A percentile compares a stretch with the other conserved stretches of the same genome.
Evolutionary conservation across 2,329 filamentous ascomycete species (phyloP).

Genomic region (Rhinocladiella mackenziei): DNA sequence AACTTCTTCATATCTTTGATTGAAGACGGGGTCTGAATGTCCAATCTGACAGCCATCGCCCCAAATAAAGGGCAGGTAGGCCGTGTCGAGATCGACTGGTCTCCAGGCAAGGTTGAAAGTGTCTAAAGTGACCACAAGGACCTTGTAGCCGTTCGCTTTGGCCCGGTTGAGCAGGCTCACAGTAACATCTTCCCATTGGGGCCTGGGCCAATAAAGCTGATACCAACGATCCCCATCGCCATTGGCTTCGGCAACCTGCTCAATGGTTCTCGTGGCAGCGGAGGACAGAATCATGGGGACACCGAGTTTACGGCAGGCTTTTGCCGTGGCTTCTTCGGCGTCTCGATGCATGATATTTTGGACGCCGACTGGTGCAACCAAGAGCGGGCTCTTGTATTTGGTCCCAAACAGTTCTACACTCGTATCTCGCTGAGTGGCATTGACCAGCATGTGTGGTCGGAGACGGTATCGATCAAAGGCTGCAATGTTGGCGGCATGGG

Average conservation of each 20-base stretch:
- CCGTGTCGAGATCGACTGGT: slow-evolving; percentile 60
- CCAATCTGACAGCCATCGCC: slow-evolving; percentile 54
- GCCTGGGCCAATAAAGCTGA: slow-evolving; percentile 67
- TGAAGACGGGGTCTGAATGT: slow-evolving; percentile 63
- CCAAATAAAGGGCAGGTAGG: slow-evolving; percentile 46
- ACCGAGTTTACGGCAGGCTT: slow-evolving; percentile 54
- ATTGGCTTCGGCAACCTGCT: slow-evolving; percentile 59
- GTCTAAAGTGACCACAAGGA: slow-evolving; percentile 68
- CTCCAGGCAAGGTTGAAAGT: slow-evolving; percentile 66
- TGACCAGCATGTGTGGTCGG: slow-evolving; percentile 31
- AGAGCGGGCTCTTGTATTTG: slow-evolving; percentile 48
- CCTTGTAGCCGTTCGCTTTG: slow-evolving; percentile 57
- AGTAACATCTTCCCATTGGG: slow-evolving; percentile 59
- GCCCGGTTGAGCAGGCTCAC: slow-evolving; percentile 58
- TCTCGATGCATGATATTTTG: slow-evolving; percentile 63
- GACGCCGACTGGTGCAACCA: slow-evolving; percentile 66
- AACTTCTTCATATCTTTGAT: slow-evolving; percentile 49
- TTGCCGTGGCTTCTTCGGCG: slow-evolving; percentile 59
- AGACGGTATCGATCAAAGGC: slow-evolving; percentile 35
- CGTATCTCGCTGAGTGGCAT: slow-evolving; percentile 44
- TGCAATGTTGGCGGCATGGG: slow-evolving; percentile 32
- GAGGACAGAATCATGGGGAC: slow-evolving; percentile 66
- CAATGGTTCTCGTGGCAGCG: slow-evolving; percentile 59
- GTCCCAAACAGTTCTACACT: slow-evolving; percentile 50
- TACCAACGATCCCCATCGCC: slow-evolving; percentile 59